These are phyloP conservation scores for Diplotaxis tenuifolia DNA, from an alignment of 345 rosid species.

Conservation along the genomic window DNA sequence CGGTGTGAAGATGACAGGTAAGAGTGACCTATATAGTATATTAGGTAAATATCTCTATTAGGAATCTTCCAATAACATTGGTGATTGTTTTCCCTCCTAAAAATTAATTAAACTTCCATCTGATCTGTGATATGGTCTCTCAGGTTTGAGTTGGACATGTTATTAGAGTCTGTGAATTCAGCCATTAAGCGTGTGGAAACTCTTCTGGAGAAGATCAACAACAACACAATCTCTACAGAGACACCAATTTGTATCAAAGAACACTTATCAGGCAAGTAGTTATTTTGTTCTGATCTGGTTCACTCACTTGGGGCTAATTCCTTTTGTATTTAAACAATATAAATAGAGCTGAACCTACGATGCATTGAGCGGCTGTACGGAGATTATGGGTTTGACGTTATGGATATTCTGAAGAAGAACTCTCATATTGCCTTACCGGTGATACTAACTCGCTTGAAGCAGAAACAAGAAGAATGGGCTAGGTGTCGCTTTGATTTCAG, in stretches of 20 bases:
- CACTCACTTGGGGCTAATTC: slow-evolving; percentile 14
- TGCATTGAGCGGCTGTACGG: slow-evolving; percentile 95
- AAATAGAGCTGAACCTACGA: slow-evolving; percentile 78
- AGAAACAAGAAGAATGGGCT: slow-evolving; percentile 99
- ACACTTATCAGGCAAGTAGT: slow-evolving; percentile 69
- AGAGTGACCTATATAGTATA: slow-evolving; percentile 15
- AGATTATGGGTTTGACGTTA: slow-evolving; percentile 94
- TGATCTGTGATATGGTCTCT: slow-evolving; percentile 26
- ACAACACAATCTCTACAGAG: slow-evolving; percentile 58
- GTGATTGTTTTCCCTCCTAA: background rate
- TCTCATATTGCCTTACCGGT: slow-evolving; percentile 82
- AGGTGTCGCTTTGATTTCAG: slow-evolving; percentile 92
- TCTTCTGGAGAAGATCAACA: slow-evolving; percentile 73
- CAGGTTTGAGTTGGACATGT: slow-evolving; percentile 99
- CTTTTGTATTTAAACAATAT: slow-evolving; percentile 28
- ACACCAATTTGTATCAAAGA: slow-evolving; percentile 64
- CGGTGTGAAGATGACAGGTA: slow-evolving; percentile 99
- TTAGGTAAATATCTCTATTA: background rate
- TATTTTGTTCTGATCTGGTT: slow-evolving; percentile 6
- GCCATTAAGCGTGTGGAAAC: slow-evolving; percentile 82
- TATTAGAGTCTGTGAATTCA: slow-evolving; percentile 83
- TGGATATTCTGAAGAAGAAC: slow-evolving; percentile 80
- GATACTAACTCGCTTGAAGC: slow-evolving; percentile 94
- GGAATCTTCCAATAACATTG: background rate
- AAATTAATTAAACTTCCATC: slow-evolving; percentile 5